Evolutionary conservation across 768 basidiomycete species (phyloP), one percentile per base, ranked within the genome.

Genomic region (Rhodotorula sphaerocarpa): DNA sequence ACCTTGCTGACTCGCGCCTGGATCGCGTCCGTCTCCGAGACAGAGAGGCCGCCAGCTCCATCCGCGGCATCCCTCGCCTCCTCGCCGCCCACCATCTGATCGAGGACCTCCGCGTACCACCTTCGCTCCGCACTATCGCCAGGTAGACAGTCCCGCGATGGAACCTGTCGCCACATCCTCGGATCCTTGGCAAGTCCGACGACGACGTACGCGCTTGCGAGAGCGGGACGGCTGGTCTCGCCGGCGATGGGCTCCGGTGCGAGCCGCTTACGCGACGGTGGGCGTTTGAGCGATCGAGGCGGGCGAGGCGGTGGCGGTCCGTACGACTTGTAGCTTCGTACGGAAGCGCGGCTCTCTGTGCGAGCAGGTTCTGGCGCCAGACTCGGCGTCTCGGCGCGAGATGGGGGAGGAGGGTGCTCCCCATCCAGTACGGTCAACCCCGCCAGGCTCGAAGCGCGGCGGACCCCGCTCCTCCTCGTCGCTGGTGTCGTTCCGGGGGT

Each of bases 21-120:
- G 83, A 92, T 88, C 78, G 88, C 89, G 15, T 85, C 86, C 55
- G 88, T 86, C 67, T 92, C 90, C 65, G 86, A 84, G 75, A 87
- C 90, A 74, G 81, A 83, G 52, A 92, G 82, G 21, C 86, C 47
- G 16, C 23, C 30, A 0, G 50, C 9, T 11, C 25, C 15, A 36
- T 36, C 36, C n/a, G n/a, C 50, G 14, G 12, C 46, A 84, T 85
- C 76, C 84, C 77, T 85, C 27, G 51, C 36, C 36, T 28, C 86
- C 86, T 46, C 88, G 86, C 21, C 86, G 55, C 90, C 82, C 53
- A 86, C 88, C 74, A 86, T 87, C 6, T n/a, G n/a, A n/a, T 90
- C 90, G 25, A 92, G 82, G 20, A 91, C 88, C 75, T 92, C 90
- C 48, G 90, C 86, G 50, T 88, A 78, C 88, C 88, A 92, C 84